Evolutionary conservation across 331 rosid species (phyloP), one percentile per base, ranked within the genome.

Genomic region (Rosa hybrid): DNA sequence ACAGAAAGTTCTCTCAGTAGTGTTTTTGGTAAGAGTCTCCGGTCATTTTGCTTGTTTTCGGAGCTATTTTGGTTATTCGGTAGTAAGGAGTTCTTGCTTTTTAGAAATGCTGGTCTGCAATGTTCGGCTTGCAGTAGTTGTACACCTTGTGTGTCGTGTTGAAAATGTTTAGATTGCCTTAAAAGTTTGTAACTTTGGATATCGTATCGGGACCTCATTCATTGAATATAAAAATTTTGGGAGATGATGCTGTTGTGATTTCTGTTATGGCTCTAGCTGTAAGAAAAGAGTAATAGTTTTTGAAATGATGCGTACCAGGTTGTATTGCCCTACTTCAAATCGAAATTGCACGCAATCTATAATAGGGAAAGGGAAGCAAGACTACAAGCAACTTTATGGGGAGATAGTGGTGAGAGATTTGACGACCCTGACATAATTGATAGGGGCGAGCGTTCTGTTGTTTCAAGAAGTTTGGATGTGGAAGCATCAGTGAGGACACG

Each of bases 351-450:
- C 78, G 86, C 99, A 27, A 81, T 93, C 75, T 95, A 91, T 86
- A 91, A 87, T 56, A 87, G 85, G 86, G 98, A 95, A 81, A 91
- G 99, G 88, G 98, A 93, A 82, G 94, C 94, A 11, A 89, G 96
- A 83, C 89, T 95, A 83, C 99, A 90, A 76, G 99, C 96, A 53
- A 91, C 83, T 86, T 88, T 95, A 46, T 95, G 99, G 99, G 99
- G 98, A 56, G 78, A 86, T 67, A 90, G 81, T 39, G 89, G 81
- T 68, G 92, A 90, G 65, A 81, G 84, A 73, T 87, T 81, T 80
- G 86, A 75, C 78, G 91, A 72, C 73, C 30, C 50, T 50, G 86
- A 84, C 42, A 49, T 53, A 64, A 69, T 80, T 77, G 87, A 77
- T 68, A 86, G 77, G 68, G 87, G 79, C 8, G 88, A 74, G 34